phyloP scores from a whole-genome alignment of 129 eudicot genomes.

The Flaveria trinervia region DNA sequence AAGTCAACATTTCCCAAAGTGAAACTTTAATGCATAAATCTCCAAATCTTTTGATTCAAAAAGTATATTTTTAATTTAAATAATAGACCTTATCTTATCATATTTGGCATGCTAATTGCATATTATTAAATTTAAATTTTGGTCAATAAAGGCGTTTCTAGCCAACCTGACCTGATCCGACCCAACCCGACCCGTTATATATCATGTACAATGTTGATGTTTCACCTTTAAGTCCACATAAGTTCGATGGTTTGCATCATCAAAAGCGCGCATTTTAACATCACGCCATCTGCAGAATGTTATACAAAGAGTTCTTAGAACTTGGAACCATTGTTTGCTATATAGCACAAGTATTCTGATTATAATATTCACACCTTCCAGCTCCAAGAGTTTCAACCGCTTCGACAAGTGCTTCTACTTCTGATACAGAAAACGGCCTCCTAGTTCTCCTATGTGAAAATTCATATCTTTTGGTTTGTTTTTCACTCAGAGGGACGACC shows the following conservation, averaged over 20 bases:
- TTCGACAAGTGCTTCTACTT: conserved; percentile 95
- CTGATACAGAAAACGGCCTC: conserved; percentile 83
- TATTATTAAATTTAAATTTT: neutral
- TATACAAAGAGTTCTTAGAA: conserved; percentile 12
- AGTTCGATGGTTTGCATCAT: conserved; percentile 82
- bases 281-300: conserved; percentile 82
- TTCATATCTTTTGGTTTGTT: conserved; percentile 52
- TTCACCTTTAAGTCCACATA: conserved; percentile 95
- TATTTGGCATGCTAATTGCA: neutral
- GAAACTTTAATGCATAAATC: neutral
- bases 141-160: neutral
- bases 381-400: conserved; percentile 99
- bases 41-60: conserved; percentile 1
- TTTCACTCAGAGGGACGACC: conserved; percentile 52
- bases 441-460: conserved; percentile 72
- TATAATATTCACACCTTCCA: conserved; percentile 59
- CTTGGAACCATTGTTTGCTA: neutral
- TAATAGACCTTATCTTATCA: neutral
- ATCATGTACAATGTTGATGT: conserved; percentile 10
- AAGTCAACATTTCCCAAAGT: neutral
- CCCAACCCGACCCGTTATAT: neutral
- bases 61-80: neutral
- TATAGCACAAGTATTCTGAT: neutral
- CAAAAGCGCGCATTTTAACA: conserved; percentile 90
- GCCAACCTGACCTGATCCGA: neutral